Evolutionary conservation across 2,329 filamentous ascomycete species (phyloP).

Genomic region (Botryotinia globosa): DNA sequence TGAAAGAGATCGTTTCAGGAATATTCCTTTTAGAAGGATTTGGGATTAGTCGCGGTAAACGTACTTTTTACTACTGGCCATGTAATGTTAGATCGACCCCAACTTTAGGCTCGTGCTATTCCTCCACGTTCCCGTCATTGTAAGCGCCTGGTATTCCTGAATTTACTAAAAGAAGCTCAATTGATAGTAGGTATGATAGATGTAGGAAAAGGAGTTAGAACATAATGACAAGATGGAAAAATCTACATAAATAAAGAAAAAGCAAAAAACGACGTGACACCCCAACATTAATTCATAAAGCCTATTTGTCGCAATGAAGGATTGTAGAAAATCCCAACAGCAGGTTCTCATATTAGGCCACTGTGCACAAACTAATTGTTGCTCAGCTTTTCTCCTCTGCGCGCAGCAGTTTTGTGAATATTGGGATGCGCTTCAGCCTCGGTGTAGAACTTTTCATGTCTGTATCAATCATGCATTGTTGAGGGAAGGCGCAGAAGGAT

Average conservation of each 20-base stretch:
- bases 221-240: background rate
- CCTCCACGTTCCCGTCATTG: background rate
- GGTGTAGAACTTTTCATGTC: background rate
- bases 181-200: background rate
- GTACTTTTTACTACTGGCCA: background rate
- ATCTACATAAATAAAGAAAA: background rate
- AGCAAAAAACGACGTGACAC: background rate
- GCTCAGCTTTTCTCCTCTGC: background rate
- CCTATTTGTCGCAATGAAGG: background rate
- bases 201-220: background rate
- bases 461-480: background rate
- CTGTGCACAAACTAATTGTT: background rate
- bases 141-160: background rate
- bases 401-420: background rate
- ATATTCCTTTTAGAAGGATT: background rate
- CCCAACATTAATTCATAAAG: background rate
- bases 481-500: background rate
- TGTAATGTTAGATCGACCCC: background rate
- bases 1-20: slow-evolving; percentile 8
- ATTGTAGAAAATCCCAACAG: background rate
- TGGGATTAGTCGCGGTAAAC: background rate
- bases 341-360: background rate
- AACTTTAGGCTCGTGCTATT: background rate
- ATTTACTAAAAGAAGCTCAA: no score
- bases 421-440: background rate